Evolutionary conservation across 1,139 yeast genomes (phyloP), one percentile per base, ranked within the genome.

Genomic region (Magnusiomyces fungicola): DNA sequence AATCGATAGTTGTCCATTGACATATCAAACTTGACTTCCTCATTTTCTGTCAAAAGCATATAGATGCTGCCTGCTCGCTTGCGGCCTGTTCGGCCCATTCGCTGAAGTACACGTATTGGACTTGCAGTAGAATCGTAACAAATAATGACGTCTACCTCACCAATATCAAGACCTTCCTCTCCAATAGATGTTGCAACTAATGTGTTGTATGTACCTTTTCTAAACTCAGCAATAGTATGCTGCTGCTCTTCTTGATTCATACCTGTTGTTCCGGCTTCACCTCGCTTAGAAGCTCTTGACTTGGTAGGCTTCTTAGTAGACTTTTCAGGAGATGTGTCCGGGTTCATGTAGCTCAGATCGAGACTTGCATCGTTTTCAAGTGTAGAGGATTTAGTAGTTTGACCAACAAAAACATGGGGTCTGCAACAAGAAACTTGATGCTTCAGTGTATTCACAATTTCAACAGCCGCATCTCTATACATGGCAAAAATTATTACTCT

Each of bases 41-140:
- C 99, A 56, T 81, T 81, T 16, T 83, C 78, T 5, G 96, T 79
- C 60, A 90, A 80, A 16, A 94, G 68, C 50, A 90, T 69, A n/a
- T 87, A 69, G 2, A 92, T 87, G 53, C 76, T 77, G 44, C 99
- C 99, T 56, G 85, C 88, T 56, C 97, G 72, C 61, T 88, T 87
- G 68, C 99, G 82, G 16, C 98, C 99, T 0, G 99, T 94, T 69
- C 99, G 80, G 30, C 99, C 99, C 94, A 94, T 87, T 58, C 99
- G 73, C 64, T 94, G 99, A 43, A 94, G 76, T 59, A 86, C 89
- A 53, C 95, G 87, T 51, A 94, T 92, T 0, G 98, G 97, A 45
- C 96, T 87, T 32, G 89, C 76, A 0, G 97, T 89, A 0, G 96
- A 87, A 60, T 94, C 98, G 65, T 82, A 92, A 61, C 97, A 89